Evolutionary conservation across 768 basidiomycete species (phyloP), one percentile per base, ranked within the genome.

Genomic region (Brasilioporus rufonigricans): DNA sequence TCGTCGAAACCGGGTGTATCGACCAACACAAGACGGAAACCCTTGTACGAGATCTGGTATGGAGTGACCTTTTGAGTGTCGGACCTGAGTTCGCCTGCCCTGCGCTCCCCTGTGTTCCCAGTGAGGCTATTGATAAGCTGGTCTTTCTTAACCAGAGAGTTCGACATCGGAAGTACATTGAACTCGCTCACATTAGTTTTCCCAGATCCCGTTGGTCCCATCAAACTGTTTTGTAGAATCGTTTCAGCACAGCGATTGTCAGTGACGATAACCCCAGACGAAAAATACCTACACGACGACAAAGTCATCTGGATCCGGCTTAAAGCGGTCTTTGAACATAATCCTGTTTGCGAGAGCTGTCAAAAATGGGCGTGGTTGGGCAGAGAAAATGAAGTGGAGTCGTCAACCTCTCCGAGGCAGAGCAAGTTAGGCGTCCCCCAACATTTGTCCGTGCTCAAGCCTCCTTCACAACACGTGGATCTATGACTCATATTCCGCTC

Each of bases 171-270:
- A 44, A 16, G 7, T 4, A 23, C 64, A 58, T 5, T 2, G 12
- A n/a, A 39, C 1, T 19, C 16, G 50, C 65, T 46, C 19, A 65
- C 65, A 23, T 62, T 65, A 7, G 53, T 62, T 53, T 65, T 66
- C 9, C 65, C 65, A 5, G 65, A 52, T 29, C 65, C 65, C 3
- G 63, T 67, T 14, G 59, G 65, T 0, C 65, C 65, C 63, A 67
- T 67, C 16, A 67, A 1, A 21, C 65, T 66, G 26, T 54, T 29
- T 31, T 4, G 5, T 0, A 18, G 16, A 11, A 2, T 5, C 9
- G 16, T 9, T 23, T 58, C 8, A 65, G 26, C 14, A n/a, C 12
- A n/a, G n/a, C n/a, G n/a, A n/a, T n/a, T n/a, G n/a, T n/a, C n/a
- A 1, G 7, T 10, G 24, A 27, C 4, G 11, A 38, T 16, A 11